A percentile compares a stretch with the other conserved stretches of the same genome.
Conservation (phyloP, 768 basidiomycete species). For the Boletales sp. region DNA sequence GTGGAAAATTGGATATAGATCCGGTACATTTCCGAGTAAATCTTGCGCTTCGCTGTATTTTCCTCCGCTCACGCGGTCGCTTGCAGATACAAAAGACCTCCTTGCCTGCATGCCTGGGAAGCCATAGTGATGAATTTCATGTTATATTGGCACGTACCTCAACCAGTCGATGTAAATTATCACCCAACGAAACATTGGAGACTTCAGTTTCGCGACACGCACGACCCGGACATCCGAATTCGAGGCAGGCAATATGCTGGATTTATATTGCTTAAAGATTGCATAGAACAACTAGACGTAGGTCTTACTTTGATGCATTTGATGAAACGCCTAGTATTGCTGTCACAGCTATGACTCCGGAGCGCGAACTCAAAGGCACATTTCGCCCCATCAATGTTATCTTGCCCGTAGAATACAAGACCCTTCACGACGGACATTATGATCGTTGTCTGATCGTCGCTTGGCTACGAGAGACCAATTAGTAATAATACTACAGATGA, state of each 20-base stretch:
- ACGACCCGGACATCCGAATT: not conserved
- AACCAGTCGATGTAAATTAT: not conserved
- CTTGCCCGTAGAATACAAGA: not conserved
- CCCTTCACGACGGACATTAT: slow-evolving; percentile 5
- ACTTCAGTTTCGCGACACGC: not conserved
- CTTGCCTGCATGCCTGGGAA: slow-evolving; percentile 1
- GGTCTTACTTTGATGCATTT: slow-evolving; percentile 7
- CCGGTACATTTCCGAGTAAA: not conserved
- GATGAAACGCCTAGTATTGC: not conserved
- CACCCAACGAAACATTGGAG: not conserved
- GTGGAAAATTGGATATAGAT: slow-evolving; percentile 1
- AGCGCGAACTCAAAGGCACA: not conserved
- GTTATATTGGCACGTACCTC: not conserved
- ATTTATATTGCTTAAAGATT: not conserved
- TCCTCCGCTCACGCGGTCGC: not conserved
- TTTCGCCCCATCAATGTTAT: not conserved
- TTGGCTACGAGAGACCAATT: not conserved
- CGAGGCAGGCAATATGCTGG: slow-evolving; percentile 6
- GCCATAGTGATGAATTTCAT: not conserved
- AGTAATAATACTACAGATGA: not conserved
- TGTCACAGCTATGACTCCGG: not conserved
- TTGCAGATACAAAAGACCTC: not conserved
- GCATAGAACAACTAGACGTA: not conserved
- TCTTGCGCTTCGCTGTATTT: not conserved
- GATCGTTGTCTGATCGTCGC: not conserved